phyloP scores from a whole-genome alignment of 805 yeast genomes.

The Nakazawaea ernobii region DNA sequence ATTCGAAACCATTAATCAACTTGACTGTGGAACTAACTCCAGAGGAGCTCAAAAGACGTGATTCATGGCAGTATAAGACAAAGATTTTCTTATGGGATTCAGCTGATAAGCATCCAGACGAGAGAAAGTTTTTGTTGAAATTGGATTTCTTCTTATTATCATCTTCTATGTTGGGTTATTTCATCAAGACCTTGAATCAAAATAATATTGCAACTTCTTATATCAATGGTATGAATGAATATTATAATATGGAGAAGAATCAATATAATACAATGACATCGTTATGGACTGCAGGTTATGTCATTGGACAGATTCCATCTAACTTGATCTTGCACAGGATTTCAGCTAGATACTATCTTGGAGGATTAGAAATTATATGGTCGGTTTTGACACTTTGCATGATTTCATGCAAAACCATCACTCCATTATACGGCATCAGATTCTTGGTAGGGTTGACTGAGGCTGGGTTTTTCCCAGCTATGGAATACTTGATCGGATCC shows the following conservation, averaged over 20 bases:
- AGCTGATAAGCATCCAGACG: slow-evolving; percentile 29
- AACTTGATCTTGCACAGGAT: slow-evolving; percentile 35
- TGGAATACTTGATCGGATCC: slow-evolving; percentile 36
- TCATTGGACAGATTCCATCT: slow-evolving; percentile 46
- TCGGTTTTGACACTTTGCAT: slow-evolving; percentile 33
- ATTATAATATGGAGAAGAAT: slow-evolving; percentile 26
- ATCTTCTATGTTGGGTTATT: slow-evolving; percentile 38
- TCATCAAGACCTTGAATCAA: slow-evolving; percentile 28
- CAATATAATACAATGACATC: slow-evolving; percentile 40
- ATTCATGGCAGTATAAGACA: slow-evolving; percentile 4
- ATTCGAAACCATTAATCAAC: not conserved
- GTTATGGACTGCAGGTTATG: slow-evolving; percentile 45
- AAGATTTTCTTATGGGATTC: slow-evolving; percentile 21
- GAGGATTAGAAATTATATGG: slow-evolving; percentile 40
- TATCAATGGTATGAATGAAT: slow-evolving; percentile 30
- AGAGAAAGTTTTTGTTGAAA: slow-evolving; percentile 24
- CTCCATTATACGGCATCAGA: slow-evolving; percentile 26
- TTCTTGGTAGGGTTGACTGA: slow-evolving; percentile 39
- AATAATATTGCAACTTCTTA: slow-evolving; percentile 28
- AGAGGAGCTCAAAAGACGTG: not conserved
- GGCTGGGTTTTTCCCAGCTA: slow-evolving; percentile 44
- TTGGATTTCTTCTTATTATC: slow-evolving; percentile 31
- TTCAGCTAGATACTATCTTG: slow-evolving; percentile 37
- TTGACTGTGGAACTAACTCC: not conserved
- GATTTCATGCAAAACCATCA: slow-evolving; percentile 22